Base-by-base conservation (phyloP, 83 land plant species). In the Thuja plicata region DNA sequence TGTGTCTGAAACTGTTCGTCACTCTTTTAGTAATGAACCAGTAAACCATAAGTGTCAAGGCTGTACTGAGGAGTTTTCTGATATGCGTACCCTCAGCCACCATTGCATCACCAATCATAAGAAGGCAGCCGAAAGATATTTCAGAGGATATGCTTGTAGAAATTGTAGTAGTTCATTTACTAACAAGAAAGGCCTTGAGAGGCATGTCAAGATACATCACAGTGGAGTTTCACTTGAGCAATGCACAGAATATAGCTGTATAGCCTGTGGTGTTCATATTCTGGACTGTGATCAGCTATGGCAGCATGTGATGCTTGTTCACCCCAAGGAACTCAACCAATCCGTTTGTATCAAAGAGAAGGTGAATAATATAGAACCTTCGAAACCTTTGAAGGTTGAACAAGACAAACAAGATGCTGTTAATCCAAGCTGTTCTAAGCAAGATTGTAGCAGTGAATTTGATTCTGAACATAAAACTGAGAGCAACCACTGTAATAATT, bases 81-180 rank as follows among this genome's bases (percentile, higher is more conserved):
- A 95, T 90, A 94, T 93, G 32, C 91, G 92, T n/a, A 43, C 82
- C 16, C 94, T 96, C 78, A 91, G 97, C 37, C 38, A 32, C 41
- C 98, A 97, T 84, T 97, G 95, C 93, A 93, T 86, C 88, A 89
- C 92, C 19, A 87, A 13, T 35, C 99, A 97, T 88, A 95, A 94
- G 86, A 94, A 92, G 83, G 99, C 96, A 91, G 93, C 97, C 86
- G 93, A 95, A 80, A 89, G 94, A 93, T 89, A 94, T 76, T 95
- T 96, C 86, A 97, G 96, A 89, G 95, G 97, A 48, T 96, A 93
- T 92, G 93, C 93, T 32, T 97, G 99, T 91, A 90, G 94, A n/a
- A 91, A 93, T 86, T 97, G 98, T 89, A 91, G 90, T 89, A 90
- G 88, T 89, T 91, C 92, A 46, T 97, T 94, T 87, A 93, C 95